Base-by-base conservation (phyloP, 2,329 filamentous ascomycete species). In the Blastomyces gilchristii region DNA sequence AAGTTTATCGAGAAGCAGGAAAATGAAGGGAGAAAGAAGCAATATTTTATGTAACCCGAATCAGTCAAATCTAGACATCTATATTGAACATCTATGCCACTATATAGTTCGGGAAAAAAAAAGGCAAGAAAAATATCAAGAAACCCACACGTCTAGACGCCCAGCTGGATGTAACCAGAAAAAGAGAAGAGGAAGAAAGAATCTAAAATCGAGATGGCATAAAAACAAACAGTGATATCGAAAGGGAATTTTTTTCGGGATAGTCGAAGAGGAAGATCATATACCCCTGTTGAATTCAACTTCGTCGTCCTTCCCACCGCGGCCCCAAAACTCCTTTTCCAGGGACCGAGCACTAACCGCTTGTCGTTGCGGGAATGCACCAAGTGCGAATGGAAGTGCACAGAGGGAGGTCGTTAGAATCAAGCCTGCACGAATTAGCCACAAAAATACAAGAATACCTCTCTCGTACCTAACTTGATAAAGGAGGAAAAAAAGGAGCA, bases 281-380 rank as follows among this genome's bases (percentile, higher is more conserved):
- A 99, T 93, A 14, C 94, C 94, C 71, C 94, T 85, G 76, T 99
- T 97, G 77, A 99, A 97, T 74, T 95, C 90, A n/a, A 99, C 89
- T 79, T 91, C 81, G 0, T 90, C 92, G 62, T 84, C 83, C 67
- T 87, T 83, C 0, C 92, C 93, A 41, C 91, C 92, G 63, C 84
- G 84, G 7, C 85, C 87, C 77, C 87, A 88, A 74, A 99, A 97
- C 76, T 96, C 90, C 66, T 88, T 81, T 81, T 97, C 94, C 63
- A 99, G 78, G 60, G 80, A 85, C 39, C 84, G 82, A 0, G 89
- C 91, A 67, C 82, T 83, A 52, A 97, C 88, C 66, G 85, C 84
- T 80, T 99, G 90, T 67, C 91, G 82, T 78, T 97, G 92, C 3
- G 94, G 94, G 78, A 99, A 99, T 2, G 90, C 91, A 9, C 87